Conservation (phyloP, 495 filamentous ascomycete species). For the Penicillium diatomitis region DNA sequence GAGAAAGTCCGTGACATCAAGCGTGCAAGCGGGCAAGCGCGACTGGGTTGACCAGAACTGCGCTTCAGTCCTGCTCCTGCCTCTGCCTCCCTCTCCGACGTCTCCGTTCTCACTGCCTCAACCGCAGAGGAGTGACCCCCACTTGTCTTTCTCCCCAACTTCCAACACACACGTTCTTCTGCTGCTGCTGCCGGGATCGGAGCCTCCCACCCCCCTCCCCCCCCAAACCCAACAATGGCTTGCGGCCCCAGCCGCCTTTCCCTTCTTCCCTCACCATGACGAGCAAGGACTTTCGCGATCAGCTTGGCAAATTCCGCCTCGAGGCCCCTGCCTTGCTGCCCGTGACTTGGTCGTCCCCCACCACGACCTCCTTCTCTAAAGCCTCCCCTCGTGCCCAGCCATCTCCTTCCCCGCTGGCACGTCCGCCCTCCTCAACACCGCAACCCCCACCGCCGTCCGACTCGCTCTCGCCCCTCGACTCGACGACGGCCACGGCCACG, state of each 20-base stretch:
- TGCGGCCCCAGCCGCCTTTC: conserved; percentile 29
- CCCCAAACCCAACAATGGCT: conserved; percentile 12
- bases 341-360: conserved; percentile 9
- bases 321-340: conserved; percentile 18
- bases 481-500: conserved; percentile 3
- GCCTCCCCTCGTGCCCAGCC: not conserved
- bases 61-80: too few relatives aligned
- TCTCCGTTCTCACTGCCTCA: too few relatives aligned
- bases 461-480: conserved; percentile 4
- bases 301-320: conserved; percentile 39
- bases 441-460: conserved; percentile 1
- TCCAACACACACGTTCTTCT: too few relatives aligned
- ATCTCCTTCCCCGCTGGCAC: not conserved
- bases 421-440: not conserved
- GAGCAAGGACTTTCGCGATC: conserved; percentile 35
- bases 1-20: too few relatives aligned
- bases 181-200: too few relatives aligned
- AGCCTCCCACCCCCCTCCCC: too few relatives aligned
- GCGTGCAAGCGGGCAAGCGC: too few relatives aligned
- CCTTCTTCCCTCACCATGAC: conserved; percentile 10
- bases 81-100: too few relatives aligned
- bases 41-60: too few relatives aligned
- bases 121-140: too few relatives aligned
- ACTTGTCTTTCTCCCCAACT: too few relatives aligned
- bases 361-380: not conserved